These are phyloP conservation scores for Debaryomyces robertsiae DNA, from an alignment of 1,139 yeast genomes.

Conservation along the genomic window DNA sequence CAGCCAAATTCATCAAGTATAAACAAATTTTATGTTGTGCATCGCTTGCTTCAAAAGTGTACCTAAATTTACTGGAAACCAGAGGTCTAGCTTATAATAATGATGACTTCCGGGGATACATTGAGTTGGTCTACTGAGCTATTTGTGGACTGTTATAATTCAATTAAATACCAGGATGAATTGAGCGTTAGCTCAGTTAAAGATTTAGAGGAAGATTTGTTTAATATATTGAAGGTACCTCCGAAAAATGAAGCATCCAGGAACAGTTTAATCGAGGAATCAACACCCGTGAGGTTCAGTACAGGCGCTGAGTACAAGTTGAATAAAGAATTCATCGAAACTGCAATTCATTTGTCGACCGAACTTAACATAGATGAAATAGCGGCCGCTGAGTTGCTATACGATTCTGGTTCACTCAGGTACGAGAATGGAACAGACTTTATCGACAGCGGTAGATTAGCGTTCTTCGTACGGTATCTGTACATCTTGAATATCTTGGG, in stretches of 20 bases:
- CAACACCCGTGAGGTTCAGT: slow-evolving; percentile 52
- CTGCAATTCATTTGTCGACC: slow-evolving; percentile 59
- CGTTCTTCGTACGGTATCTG: slow-evolving; percentile 68
- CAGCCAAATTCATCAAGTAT: slow-evolving; percentile 1
- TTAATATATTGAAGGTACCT: slow-evolving; percentile 50
- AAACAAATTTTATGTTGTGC: slow-evolving; percentile 7
- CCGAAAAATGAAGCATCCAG: slow-evolving; percentile 57
- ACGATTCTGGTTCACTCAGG: slow-evolving; percentile 43
- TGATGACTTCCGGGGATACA: slow-evolving; percentile 2
- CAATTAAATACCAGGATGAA: slow-evolving; percentile 31
- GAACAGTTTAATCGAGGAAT: slow-evolving; percentile 46
- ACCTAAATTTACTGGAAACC: not conserved
- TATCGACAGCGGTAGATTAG: slow-evolving; percentile 70
- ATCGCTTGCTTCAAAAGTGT: not conserved
- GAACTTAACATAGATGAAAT: slow-evolving; percentile 43
- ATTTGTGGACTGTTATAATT: slow-evolving; percentile 40
- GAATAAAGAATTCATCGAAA: slow-evolving; percentile 58
- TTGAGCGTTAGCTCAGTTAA: slow-evolving; percentile 29
- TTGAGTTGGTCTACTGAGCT: slow-evolving; percentile 38
- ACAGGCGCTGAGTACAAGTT: slow-evolving; percentile 64
- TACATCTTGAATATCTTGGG: slow-evolving; percentile 72
- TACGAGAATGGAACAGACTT: slow-evolving; percentile 55
- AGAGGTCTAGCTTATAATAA: slow-evolving; percentile 2
- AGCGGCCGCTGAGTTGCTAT: slow-evolving; percentile 39
- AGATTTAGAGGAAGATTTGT: slow-evolving; percentile 50